These are phyloP conservation scores for Penicillium longicatenatum DNA, from an alignment of 495 filamentous ascomycete genomes.

Conservation along the genomic window DNA sequence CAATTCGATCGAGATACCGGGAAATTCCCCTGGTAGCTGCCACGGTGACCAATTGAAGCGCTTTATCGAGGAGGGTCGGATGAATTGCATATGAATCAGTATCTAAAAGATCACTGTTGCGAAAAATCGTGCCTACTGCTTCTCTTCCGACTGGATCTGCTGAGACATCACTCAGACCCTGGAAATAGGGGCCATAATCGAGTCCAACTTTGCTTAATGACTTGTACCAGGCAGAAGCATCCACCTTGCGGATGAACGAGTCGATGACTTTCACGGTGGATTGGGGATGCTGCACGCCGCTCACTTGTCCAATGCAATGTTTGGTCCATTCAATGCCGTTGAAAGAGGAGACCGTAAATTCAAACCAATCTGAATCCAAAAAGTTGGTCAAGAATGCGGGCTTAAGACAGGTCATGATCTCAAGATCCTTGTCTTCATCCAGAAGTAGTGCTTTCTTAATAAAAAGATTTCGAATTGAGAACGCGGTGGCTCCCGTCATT, in stretches of 20 bases:
- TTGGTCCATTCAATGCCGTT: slow-evolving; percentile 41
- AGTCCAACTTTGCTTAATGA: slow-evolving; percentile 37
- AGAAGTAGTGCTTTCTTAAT: slow-evolving; percentile 39
- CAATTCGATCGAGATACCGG: slow-evolving; percentile 20
- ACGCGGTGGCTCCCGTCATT: too few relatives aligned
- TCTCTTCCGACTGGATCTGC: slow-evolving; percentile 15
- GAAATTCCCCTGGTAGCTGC: slow-evolving; percentile 31
- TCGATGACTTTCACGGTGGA: slow-evolving; percentile 2
- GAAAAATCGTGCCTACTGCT: neutral
- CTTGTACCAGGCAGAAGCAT: slow-evolving; percentile 35
- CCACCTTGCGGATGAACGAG: slow-evolving; percentile 2
- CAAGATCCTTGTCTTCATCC: slow-evolving; percentile 34
- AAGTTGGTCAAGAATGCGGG: slow-evolving; percentile 34
- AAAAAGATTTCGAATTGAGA: slow-evolving; percentile 4
- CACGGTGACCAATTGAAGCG: slow-evolving; percentile 39
- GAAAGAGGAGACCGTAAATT: slow-evolving; percentile 45
- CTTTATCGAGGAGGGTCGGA: slow-evolving; percentile 43
- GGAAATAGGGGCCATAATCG: slow-evolving; percentile 35
- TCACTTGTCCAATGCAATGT: slow-evolving; percentile 44
- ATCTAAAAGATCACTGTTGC: neutral
- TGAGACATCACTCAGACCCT: slow-evolving; percentile 27
- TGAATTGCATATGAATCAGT: slow-evolving; percentile 1
- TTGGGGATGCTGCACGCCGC: neutral
- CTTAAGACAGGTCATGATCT: slow-evolving; percentile 45
- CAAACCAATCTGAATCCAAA: slow-evolving; percentile 40